Conservation (phyloP, 148 eudicot species). For the Nepenthes mirabilis region DNA sequence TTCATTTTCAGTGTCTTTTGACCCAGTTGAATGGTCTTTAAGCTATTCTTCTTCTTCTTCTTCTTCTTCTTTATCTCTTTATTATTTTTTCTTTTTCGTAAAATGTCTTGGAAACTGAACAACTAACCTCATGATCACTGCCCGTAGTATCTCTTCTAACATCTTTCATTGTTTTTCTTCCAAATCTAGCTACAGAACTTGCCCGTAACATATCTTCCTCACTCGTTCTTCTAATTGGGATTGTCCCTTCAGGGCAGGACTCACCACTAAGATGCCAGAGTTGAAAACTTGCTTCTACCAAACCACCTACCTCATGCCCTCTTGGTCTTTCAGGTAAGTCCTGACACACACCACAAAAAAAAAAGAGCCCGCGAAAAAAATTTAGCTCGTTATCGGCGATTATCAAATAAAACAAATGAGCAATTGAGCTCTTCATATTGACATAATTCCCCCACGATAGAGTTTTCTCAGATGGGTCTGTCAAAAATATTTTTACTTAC, state of each 20-base stretch:
- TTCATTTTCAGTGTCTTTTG: constrained; percentile 20
- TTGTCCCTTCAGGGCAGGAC: constrained; percentile 61
- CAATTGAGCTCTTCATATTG: neutral
- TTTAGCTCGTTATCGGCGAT: too few relatives aligned
- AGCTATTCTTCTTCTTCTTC: neutral
- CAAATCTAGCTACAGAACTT: constrained; percentile 45
- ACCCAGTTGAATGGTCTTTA: constrained; percentile 16
- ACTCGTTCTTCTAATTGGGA: constrained; percentile 84
- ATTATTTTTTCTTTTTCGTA: too few relatives aligned
- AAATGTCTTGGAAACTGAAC: too few relatives aligned
- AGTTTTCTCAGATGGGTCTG: neutral
- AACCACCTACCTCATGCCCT: constrained; percentile 20
- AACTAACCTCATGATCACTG: constrained; percentile 70
- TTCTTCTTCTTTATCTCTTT: neutral
- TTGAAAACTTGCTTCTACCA: constrained; percentile 45
- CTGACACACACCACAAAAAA: constrained; percentile 14
- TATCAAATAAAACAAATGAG: too few relatives aligned
- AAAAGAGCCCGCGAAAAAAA: neutral
- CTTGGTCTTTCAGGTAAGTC: constrained; percentile 77
- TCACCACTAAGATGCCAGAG: constrained; percentile 62
- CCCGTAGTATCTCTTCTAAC: constrained; percentile 55
- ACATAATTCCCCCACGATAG: neutral
- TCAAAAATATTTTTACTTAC: constrained; percentile 15
- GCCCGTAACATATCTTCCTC: constrained; percentile 68
- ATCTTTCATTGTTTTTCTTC: constrained; percentile 37